Percentiles rank a stretch among this genome's conserved stretches.
These are phyloP conservation scores for Cinnamomum micranthum DNA, from an alignment of 164 flowering plant species.

Conservation along the genomic window DNA sequence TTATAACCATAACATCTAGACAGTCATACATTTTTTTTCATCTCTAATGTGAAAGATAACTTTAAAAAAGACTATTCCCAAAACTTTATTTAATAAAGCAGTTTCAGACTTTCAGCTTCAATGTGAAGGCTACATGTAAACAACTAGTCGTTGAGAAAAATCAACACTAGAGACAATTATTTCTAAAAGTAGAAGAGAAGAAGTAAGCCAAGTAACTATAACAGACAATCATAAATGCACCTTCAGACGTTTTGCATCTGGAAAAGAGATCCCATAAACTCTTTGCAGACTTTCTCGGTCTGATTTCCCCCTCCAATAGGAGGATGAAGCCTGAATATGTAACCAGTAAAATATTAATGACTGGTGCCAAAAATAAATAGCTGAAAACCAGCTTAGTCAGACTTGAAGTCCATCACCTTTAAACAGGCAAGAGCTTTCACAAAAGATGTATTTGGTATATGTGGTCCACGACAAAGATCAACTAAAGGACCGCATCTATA, in stretches of 20 bases:
- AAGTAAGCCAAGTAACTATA: background rate
- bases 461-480: slow-evolving; percentile 98
- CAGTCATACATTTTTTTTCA: background rate
- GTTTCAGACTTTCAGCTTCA: background rate
- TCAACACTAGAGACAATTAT: too few species aligned
- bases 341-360: background rate
- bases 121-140: background rate
- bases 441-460: slow-evolving; percentile 96
- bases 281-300: slow-evolving; percentile 95
- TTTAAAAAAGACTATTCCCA: background rate
- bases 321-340: slow-evolving; percentile 80
- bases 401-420: slow-evolving; percentile 47
- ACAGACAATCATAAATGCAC: slow-evolving; percentile 22
- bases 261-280: slow-evolving; percentile 97
- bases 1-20: background rate
- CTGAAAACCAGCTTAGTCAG: background rate
- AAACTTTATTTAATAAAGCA: background rate
- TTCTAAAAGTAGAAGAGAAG: background rate
- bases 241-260: slow-evolving; percentile 80
- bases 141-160: background rate
- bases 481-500: slow-evolving; percentile 98
- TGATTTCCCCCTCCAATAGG: slow-evolving; percentile 91
- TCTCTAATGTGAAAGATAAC: background rate
- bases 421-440: slow-evolving; percentile 87
- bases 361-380: background rate